phyloP scores from a whole-genome alignment of 2,329 filamentous ascomycete species.

The Colletotrichum gigasporum region DNA sequence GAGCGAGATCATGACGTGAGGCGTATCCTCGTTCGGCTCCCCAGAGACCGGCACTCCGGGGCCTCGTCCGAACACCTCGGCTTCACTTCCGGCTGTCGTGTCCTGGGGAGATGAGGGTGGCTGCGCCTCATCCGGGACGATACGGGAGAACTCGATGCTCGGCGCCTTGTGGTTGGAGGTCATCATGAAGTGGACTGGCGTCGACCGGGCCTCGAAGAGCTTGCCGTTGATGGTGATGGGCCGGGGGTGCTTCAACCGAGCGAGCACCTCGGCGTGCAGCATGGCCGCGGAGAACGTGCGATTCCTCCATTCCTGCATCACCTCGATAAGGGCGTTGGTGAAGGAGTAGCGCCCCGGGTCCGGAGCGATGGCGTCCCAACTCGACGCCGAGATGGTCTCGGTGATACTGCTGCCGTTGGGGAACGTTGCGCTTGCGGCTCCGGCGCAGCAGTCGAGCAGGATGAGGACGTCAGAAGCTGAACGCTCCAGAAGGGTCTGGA shows the following conservation, averaged over 20 bases:
- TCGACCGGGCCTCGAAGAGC: conserved; percentile 66
- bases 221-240: conserved; percentile 67
- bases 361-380: conserved; percentile 69
- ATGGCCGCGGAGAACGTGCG: conserved; percentile 67
- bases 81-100: conserved; percentile 2
- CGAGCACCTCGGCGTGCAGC: conserved; percentile 68
- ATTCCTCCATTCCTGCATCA: conserved; percentile 65
- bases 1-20: conserved; percentile 69
- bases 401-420: conserved; percentile 67
- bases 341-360: conserved; percentile 69
- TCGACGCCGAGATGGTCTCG: conserved; percentile 69
- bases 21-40: conserved; percentile 64
- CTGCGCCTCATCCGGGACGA: conserved; percentile 43
- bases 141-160: conserved; percentile 63
- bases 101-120: conserved; percentile 49
- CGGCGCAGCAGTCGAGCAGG: conserved; percentile 67
- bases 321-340: conserved; percentile 67
- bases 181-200: conserved; percentile 72
- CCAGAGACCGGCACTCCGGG: conserved; percentile 24
- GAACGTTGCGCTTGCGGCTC: conserved; percentile 68
- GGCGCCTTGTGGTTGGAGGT: conserved; percentile 67
- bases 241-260: conserved; percentile 67
- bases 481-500: conserved; percentile 66
- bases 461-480: conserved; percentile 67
- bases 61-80: conserved; percentile 19